Percentiles rank a stretch among this genome's conserved stretches.
These are phyloP conservation scores for Xylariaceae sp. DNA, from an alignment of 2,329 filamentous ascomycete genomes.

Conservation along the genomic window DNA sequence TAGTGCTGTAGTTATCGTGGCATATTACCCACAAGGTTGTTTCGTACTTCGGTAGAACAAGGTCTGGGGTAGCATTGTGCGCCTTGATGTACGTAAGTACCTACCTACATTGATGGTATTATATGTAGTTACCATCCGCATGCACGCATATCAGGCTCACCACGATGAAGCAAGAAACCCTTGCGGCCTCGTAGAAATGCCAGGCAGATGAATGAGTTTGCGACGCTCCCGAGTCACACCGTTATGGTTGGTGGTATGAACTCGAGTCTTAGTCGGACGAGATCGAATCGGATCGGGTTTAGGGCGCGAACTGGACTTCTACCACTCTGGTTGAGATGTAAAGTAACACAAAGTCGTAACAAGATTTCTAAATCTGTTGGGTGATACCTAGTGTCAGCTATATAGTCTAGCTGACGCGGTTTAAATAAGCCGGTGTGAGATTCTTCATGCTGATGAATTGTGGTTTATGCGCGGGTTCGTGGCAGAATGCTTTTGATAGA, in stretches of 20 bases:
- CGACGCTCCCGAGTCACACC: slow-evolving; percentile 11
- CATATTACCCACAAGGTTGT: slow-evolving; percentile 8
- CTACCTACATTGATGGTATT: too few relatives aligned
- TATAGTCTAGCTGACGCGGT: slow-evolving; percentile 29
- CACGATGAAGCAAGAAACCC: not conserved
- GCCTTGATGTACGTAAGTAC: not conserved
- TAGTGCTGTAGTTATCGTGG: not conserved
- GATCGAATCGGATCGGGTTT: not conserved
- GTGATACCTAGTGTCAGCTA: slow-evolving; percentile 2
- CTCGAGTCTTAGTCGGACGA: not conserved
- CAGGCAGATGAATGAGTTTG: slow-evolving; percentile 13
- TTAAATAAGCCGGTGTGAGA: slow-evolving; percentile 36
- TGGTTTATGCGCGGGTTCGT: not conserved
- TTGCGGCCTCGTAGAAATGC: not conserved
- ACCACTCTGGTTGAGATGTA: not conserved
- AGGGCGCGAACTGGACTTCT: not conserved
- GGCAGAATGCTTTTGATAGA: slow-evolving; percentile 7
- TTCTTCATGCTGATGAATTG: slow-evolving; percentile 23
- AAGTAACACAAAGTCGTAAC: slow-evolving; percentile 20
- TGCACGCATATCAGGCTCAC: not conserved
- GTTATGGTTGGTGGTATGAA: not conserved
- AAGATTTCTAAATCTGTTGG: slow-evolving; percentile 25
- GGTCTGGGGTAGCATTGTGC: not conserved
- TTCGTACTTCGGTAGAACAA: slow-evolving; percentile 15
- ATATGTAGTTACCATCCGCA: not conserved